Evolutionary conservation across 352 stramenopile species (phyloP).

Genomic region (Globisporangium lucens): DNA sequence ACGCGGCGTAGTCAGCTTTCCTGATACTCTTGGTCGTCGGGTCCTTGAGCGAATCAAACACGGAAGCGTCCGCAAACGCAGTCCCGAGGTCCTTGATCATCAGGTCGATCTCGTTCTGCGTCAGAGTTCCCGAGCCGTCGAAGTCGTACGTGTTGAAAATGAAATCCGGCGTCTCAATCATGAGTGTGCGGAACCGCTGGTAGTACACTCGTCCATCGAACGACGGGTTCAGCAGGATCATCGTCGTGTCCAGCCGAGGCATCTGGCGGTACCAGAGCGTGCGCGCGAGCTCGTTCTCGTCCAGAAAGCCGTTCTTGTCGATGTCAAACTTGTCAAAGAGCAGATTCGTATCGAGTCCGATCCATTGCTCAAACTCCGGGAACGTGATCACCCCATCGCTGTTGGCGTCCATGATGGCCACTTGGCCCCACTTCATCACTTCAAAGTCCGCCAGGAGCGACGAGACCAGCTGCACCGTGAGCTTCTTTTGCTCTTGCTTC

Average conservation of each 20-base stretch:
- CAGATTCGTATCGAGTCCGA: conserved; percentile 70
- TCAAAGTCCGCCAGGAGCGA: conserved; percentile 55
- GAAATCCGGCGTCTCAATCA: conserved; percentile 44
- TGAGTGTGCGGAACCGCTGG: conserved; percentile 43
- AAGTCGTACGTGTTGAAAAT: conserved; percentile 79
- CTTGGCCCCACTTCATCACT: conserved; percentile 54
- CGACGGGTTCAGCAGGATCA: conserved; percentile 75
- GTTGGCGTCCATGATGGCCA: conserved; percentile 46
- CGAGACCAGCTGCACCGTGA: conserved; percentile 38
- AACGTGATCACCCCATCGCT: conserved; percentile 59
- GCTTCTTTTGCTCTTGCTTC: conserved; percentile 25
- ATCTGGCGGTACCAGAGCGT: conserved; percentile 70
- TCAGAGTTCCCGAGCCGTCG: conserved; percentile 50
- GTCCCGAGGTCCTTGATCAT: conserved; percentile 63
- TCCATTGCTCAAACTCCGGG: conserved; percentile 62
- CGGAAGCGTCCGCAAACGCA: conserved; percentile 33
- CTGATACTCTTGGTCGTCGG: conserved; percentile 33
- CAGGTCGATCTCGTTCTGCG: conserved; percentile 58
- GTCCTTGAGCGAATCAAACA: conserved; percentile 42
- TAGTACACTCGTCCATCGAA: conserved; percentile 85
- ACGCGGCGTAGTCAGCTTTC: conserved; percentile 48
- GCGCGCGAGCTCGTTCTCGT: conserved; percentile 77
- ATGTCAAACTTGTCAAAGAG: conserved; percentile 82
- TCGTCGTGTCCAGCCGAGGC: conserved; percentile 54
- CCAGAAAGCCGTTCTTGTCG: conserved; percentile 81